Evolutionary conservation across 1,139 yeast species (phyloP), one percentile per base, ranked within the genome.

Genomic region (Nadsonia commutata): DNA sequence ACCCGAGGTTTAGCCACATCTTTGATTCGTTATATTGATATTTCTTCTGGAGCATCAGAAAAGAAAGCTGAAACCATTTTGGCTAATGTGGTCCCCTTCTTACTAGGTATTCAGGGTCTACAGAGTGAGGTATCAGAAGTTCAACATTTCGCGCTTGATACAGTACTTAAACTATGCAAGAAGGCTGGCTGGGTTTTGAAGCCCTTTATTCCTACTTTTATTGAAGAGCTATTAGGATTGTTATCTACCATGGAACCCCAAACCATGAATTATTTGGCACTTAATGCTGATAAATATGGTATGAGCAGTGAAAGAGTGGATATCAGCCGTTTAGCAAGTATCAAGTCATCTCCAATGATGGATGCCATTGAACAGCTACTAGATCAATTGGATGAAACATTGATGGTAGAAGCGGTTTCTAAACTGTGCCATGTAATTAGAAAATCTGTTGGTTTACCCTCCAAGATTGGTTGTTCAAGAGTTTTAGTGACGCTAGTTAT

Each of bases 231-330:
- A 52, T 66, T 83, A 17, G 63, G 71, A 7, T 63, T 85, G 49
- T 77, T 90, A 76, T 83, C 96, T 0, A 80, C 94, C 0, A 66
- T 90, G 41, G 98, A 90, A 55, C 97, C 97, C 0, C 95, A 88
- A 56, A 78, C 83, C 2, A 74, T 85, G 51, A 88, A 90, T 56
- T 90, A 86, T 54, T 64, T 90, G 48, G 77, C 93, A 0, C 67
- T 90, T 50, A 88, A 90, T 63, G 95, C 97, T 0, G 88, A 79
- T 48, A 90, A 86, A 58, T 85, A 80, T 56, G 85, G 86, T 42
- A 60, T 86, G 47, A 78, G 79, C 41, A 67, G 76, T 18, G 73
- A 74, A 49, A 82, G 77, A 37, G 75, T 88, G 49, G 97, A 90
- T 61, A 77, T 84, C 0, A 77, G 78, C 42, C 71, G 97, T 54